Conservation (phyloP, 192 early-diverging fungal species). For the Podila minutissima region DNA sequence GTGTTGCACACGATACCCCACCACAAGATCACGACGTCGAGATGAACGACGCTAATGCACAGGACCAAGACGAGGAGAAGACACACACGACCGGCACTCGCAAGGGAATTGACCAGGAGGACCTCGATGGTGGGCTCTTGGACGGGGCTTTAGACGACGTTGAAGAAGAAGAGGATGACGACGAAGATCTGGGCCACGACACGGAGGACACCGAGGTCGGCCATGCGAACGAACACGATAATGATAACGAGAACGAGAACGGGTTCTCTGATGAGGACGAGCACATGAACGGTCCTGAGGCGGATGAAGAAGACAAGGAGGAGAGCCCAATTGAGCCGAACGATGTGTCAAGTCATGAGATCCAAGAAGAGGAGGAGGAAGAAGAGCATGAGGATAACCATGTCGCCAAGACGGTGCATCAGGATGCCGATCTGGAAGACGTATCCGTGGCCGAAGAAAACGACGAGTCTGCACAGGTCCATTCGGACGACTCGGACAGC, state of each 20-base stretch:
- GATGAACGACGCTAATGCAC: too few relatives aligned
- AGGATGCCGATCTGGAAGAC: background rate
- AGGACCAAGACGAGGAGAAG: background rate
- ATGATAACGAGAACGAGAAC: constrained; percentile 10
- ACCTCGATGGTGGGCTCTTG: constrained; percentile 42
- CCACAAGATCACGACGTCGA: too few relatives aligned
- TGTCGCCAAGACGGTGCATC: too few relatives aligned
- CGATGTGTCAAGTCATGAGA: background rate
- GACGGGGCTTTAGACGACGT: constrained; percentile 42
- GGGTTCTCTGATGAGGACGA: constrained; percentile 34
- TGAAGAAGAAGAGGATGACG: constrained; percentile 5
- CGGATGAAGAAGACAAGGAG: background rate
- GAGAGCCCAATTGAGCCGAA: too few relatives aligned
- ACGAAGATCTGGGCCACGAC: constrained; percentile 44
- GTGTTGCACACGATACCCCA: too few relatives aligned
- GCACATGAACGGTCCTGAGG: constrained; percentile 10
- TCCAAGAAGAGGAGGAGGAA: constrained; percentile 3
- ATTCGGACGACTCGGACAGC: constrained; percentile 23
- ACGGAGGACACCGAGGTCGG: constrained; percentile 49
- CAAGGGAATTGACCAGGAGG: constrained; percentile 31
- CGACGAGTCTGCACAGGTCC: background rate
- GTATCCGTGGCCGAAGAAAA: constrained; percentile 16
- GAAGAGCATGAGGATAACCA: constrained; percentile 4
- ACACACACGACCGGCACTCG: background rate
- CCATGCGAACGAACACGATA: constrained; percentile 12